Base-by-base conservation (phyloP, 2,329 filamentous ascomycete genomes). In the Dactylellina drechsleri region DNA sequence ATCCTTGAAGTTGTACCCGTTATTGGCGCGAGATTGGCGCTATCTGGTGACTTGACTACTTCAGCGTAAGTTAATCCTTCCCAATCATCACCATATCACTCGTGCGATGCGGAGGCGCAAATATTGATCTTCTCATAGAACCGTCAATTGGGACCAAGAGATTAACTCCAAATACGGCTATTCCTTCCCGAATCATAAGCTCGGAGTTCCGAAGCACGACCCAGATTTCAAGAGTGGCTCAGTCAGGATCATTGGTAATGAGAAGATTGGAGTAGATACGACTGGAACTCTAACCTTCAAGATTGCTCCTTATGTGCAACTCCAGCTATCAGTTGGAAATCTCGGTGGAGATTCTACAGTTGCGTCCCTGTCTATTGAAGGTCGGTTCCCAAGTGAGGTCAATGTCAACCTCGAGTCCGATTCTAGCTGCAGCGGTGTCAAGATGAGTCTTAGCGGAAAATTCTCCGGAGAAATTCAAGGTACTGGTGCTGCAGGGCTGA, bases 11-110 rank as follows among this genome's bases (percentile, higher is more conserved):
- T 67, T 60, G 65, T 67, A 20, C 65, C 65, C 10, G 65, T 67
- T 53, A 67, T 67, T 45, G 65, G 65, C 16, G 47, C 54, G 36
- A 67, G 65, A 60, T 60, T 59, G 54, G 10, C 65, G 16, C 45
- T 67, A 60, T 67, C 65, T 45, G 65, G 65, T 23, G 65, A 67
- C 36, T 67, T 67, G 56, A 67, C 65, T n/a, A 67, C 65, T 47
- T 67, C 65, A 50, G 65, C 65, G 65, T 67, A 67, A 20, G 65
- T 50, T 49, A 20, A 57, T 54, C 65, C 36, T 47, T 15, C 20
- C 18, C 31, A 45, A 43, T n/a, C 1, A 59, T 28, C n/a, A 43
- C 23, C 4, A 56, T 47, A 65, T 56, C 15, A 47, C 31, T 52
- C 20, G 23, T 23, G 4, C 23, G 4, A 23, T 23, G 23, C 23